Percentiles rank a stretch among this genome's conserved stretches.
Evolutionary conservation across 2,329 filamentous ascomycete genomes (phyloP).

Genomic region (Daldinia eschscholtzii): DNA sequence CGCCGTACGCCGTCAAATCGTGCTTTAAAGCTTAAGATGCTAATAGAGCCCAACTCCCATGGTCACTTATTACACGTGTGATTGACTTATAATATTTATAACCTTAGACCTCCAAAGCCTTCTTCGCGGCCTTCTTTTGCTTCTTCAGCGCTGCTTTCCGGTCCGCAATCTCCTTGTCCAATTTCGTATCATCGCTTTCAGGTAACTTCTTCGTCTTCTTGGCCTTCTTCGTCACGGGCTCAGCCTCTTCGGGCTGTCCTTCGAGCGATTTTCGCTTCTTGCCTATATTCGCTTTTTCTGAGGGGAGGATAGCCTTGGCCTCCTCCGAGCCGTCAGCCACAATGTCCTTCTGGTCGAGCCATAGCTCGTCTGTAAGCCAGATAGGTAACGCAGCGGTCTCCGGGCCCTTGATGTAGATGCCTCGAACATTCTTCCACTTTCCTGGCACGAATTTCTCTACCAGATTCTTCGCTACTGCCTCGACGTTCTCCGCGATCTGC

Average conservation of each 20-base stretch:
- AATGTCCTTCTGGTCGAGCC: slow-evolving; percentile 82
- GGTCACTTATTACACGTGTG: slow-evolving; percentile 37
- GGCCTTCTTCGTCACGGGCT: slow-evolving; percentile 58
- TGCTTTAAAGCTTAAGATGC: slow-evolving; percentile 34
- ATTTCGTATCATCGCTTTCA: slow-evolving; percentile 64
- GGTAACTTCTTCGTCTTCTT: slow-evolving; percentile 56
- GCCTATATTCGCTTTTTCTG: slow-evolving; percentile 68
- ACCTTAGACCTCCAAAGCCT: slow-evolving; percentile 60
- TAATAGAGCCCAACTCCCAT: slow-evolving; percentile 40
- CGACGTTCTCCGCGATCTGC: slow-evolving; percentile 84
- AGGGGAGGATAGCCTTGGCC: slow-evolving; percentile 59
- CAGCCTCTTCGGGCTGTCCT: slow-evolving; percentile 50
- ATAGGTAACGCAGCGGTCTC: slow-evolving; percentile 91
- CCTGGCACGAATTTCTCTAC: slow-evolving; percentile 85
- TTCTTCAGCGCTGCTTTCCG: slow-evolving; percentile 70
- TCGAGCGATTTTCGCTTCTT: slow-evolving; percentile 73
- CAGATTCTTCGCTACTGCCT: slow-evolving; percentile 75
- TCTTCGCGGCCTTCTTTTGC: slow-evolving; percentile 69
- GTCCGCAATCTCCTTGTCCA: slow-evolving; percentile 71
- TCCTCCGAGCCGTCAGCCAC: slow-evolving; percentile 67
- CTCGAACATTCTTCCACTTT: slow-evolving; percentile 87
- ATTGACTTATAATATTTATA: slow-evolving; percentile 26
- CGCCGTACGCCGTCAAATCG: slow-evolving; percentile 36
- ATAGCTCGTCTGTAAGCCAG: slow-evolving; percentile 93
- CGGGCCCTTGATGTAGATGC: slow-evolving; percentile 90